Percentiles rank a stretch among this genome's conserved stretches.
Conservation (phyloP, 345 rosid genomes). For the Lepidium sativum region DNA sequence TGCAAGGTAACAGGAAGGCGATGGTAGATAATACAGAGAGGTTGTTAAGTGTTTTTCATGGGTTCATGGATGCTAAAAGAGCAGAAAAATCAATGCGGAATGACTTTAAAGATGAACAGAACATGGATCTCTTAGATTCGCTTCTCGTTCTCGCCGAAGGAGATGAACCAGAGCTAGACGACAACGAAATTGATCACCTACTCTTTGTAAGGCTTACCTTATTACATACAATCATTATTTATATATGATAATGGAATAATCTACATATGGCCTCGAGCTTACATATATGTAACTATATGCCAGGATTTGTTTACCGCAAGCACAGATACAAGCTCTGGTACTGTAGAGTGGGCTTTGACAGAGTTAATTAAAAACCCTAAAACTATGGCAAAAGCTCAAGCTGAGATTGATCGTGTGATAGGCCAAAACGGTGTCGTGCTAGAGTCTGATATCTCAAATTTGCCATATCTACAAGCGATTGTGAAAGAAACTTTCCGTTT, state of each 20-base stretch:
- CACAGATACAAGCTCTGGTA: slow-evolving; percentile 31
- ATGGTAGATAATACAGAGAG: not conserved
- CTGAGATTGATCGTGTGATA: slow-evolving; percentile 19
- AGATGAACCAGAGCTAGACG: slow-evolving; percentile 15
- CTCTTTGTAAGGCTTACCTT: slow-evolving; percentile 24
- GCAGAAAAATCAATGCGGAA: not conserved
- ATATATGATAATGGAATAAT: not conserved
- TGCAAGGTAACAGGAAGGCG: slow-evolving; percentile 26
- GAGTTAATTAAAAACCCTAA: slow-evolving; percentile 22
- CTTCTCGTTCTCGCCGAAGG: slow-evolving; percentile 24
- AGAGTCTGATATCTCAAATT: slow-evolving; percentile 23
- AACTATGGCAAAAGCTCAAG: slow-evolving; percentile 10
- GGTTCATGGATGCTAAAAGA: slow-evolving; percentile 16
- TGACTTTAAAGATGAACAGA: not conserved
- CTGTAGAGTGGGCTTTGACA: slow-evolving; percentile 30
- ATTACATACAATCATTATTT: not conserved
- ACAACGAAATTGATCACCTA: slow-evolving; percentile 17
- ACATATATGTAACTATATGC: not conserved
- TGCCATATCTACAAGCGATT: slow-evolving; percentile 33
- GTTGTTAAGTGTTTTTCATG: slow-evolving; percentile 20
- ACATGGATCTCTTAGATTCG: slow-evolving; percentile 27
- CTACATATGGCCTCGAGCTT: not conserved
- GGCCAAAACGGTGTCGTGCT: slow-evolving; percentile 17
- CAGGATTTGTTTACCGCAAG: slow-evolving; percentile 41
- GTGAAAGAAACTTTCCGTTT: slow-evolving; percentile 35